Evolutionary conservation across 2,329 filamentous ascomycete genomes (phyloP), one percentile per base, ranked within the genome.

Genomic region (Coniochaeta pulveracea): DNA sequence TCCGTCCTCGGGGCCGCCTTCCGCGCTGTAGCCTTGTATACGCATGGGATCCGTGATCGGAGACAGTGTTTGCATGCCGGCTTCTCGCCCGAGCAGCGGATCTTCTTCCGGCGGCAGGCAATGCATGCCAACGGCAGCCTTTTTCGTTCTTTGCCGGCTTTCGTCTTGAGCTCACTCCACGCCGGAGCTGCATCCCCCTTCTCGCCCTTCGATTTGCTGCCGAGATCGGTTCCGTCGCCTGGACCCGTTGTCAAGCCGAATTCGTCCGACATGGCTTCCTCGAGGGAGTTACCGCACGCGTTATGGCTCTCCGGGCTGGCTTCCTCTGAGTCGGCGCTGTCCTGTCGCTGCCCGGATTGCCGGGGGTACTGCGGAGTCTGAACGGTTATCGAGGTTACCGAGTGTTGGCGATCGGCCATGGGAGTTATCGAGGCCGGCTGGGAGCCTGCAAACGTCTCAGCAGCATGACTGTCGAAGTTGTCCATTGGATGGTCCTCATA

Each of bases 1-100:
- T 96, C 91, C 12, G 91, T 96, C 34, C 91, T 72, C 3, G 91
- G 91, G 4, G 88, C 86, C 2, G 89, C 86, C 56, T 96, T 96
- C 39, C 91, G 72, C 4, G 88, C 86, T 0, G 88, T 96, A 38
- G 94, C 85, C 51, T 96, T 96, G 68, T 96, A 98, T 4, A 96
- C 88, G 53, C 91, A 98, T 2, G 89, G 89, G 45, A 93, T 93
- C 26, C 89, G 76, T 33, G 89, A 93, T 36, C 88, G 76, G 38
- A 93, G 67, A 52, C 91, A 96, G 58, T 96, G 91, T 56, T 94
- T 95, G 66, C 91, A 98, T 1, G 88, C 85, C 3, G 91, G 91
- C 57, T 95, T 96, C 63, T 96, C 91, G 37, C 91, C 91, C 0
- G 89, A 96, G 54, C 91, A 98, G 34, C 89, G 78, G 42, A 98